Evolutionary conservation across 1,284 basidiomycete genomes (phyloP).

Genomic region (Termitomyces sp.): DNA sequence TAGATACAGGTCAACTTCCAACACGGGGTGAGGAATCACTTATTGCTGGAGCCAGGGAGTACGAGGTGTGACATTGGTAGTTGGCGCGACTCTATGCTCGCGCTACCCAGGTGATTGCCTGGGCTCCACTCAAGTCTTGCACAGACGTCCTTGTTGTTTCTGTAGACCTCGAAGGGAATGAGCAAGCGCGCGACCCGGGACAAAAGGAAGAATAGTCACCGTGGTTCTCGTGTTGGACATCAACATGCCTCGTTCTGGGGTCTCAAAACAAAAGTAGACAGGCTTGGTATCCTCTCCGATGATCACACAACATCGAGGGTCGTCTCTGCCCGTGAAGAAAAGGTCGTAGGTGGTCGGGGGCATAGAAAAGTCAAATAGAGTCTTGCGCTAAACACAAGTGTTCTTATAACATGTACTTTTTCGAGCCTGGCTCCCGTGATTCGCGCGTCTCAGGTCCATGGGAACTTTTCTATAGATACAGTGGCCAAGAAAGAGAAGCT

Average conservation of each 20-base stretch:
- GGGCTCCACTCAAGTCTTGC: conserved; percentile 61
- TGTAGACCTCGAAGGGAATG: conserved; percentile 31
- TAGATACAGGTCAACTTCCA: conserved; percentile 14
- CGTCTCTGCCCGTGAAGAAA: conserved; percentile 64
- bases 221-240: conserved; percentile 44
- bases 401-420: conserved; percentile 37
- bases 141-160: conserved; percentile 47
- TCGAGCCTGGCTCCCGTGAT: conserved; percentile 46
- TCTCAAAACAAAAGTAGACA: conserved; percentile 64
- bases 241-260: conserved; percentile 36
- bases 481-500: conserved; percentile 38
- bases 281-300: conserved; percentile 59
- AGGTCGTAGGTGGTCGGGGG: conserved; percentile 44
- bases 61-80: conserved; percentile 62
- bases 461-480: conserved; percentile 42
- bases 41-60: conserved; percentile 41
- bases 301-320: conserved; percentile 61
- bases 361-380: conserved; percentile 27
- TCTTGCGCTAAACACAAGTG: conserved; percentile 24
- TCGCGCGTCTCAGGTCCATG: conserved; percentile 40
- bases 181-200: conserved; percentile 1
- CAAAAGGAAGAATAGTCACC: conserved; percentile 26
- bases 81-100: conserved; percentile 47
- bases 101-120: conserved; percentile 52
- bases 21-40: conserved; percentile 32